phyloP scores from a whole-genome alignment of 1,284 basidiomycete genomes.

The Boletus hoseneyae region DNA sequence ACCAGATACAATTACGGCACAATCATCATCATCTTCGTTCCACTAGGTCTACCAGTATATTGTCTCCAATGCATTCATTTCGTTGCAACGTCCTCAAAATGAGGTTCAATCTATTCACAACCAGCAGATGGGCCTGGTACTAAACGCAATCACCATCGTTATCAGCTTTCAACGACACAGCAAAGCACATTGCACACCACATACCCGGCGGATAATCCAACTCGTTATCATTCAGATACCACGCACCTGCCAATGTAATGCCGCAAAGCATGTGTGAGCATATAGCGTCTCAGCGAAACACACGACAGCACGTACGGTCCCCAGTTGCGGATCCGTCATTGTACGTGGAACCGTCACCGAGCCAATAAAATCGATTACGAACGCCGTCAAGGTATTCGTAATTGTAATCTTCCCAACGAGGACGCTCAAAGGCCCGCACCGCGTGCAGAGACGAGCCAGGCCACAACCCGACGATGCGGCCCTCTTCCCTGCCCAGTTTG shows the following conservation, averaged over 20 bases:
- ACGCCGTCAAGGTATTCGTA: slow-evolving; percentile 46
- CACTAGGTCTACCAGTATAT: no score
- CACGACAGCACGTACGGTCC: slow-evolving; percentile 42
- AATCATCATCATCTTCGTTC: no score
- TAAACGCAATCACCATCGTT: background rate
- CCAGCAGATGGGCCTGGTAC: no score
- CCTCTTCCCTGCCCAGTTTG: slow-evolving; percentile 57
- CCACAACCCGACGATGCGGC: slow-evolving; percentile 56
- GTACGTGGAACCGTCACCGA: slow-evolving; percentile 53
- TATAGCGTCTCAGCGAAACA: background rate
- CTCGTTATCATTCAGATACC: slow-evolving; percentile 44
- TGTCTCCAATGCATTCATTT: no score
- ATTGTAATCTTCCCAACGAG: slow-evolving; percentile 65
- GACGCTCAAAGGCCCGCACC: slow-evolving; percentile 45
- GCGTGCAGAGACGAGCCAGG: slow-evolving; percentile 59
- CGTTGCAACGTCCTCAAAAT: no score
- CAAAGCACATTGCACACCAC: background rate
- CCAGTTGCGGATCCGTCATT: slow-evolving; percentile 41
- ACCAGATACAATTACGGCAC: no score
- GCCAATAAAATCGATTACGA: slow-evolving; percentile 53
- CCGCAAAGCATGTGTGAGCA: background rate
- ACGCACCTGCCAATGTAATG: slow-evolving; percentile 37
- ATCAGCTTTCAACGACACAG: background rate
- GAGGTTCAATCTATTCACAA: no score
- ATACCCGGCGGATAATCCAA: slow-evolving; percentile 33